Base-by-base conservation (phyloP, 305 asterid species). In the Fraxinus floribunda region DNA sequence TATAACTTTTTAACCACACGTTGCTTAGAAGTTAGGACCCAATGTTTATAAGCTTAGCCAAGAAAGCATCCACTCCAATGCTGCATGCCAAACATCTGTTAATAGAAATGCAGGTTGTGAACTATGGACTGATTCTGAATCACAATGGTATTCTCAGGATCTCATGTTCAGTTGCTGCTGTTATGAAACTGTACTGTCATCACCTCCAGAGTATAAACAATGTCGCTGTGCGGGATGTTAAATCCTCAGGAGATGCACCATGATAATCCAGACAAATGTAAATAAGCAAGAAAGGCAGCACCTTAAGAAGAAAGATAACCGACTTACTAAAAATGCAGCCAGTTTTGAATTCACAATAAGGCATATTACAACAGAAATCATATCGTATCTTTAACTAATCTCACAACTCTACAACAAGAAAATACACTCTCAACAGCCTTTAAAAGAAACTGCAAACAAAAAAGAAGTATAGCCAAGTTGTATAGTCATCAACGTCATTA, bases 401-500 rank as follows among this genome's bases (percentile, higher is more conserved):
- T 60, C 34, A 5, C 81, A 79, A 66, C 74, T 78, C 55, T 81
- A 76, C 84, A 81, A 82, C 44, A 74, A n/a, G 34, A 80, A 70
- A n/a, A 46, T 46, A 79, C 70, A 82, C 66, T 73, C 38, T 70
- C 76, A 35, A 72, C 79, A 81, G 81, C 79, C 78, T 75, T 78
- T 9, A 13, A 13, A 44, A 78, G 84, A 83, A 24, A 64, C 80
- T 52, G 62, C 81, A 79, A 79, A 80, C 86, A 30, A 82, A 76
- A 85, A 81, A 22, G 29, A 34, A 38, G 60, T 78, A 55, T 11
- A 0, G 44, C 81, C 36, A 70, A 46, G 49, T 6, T 9, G 77
- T 77, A 34, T 70, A 44, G 75, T 36, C 79, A 77, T 74, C 80
- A 41, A 85, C 60, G 68, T 76, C 70, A 36, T 41, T 87, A 89